phyloP scores from a whole-genome alignment of 2,329 filamentous ascomycete genomes.

The Lojkania enalia region DNA sequence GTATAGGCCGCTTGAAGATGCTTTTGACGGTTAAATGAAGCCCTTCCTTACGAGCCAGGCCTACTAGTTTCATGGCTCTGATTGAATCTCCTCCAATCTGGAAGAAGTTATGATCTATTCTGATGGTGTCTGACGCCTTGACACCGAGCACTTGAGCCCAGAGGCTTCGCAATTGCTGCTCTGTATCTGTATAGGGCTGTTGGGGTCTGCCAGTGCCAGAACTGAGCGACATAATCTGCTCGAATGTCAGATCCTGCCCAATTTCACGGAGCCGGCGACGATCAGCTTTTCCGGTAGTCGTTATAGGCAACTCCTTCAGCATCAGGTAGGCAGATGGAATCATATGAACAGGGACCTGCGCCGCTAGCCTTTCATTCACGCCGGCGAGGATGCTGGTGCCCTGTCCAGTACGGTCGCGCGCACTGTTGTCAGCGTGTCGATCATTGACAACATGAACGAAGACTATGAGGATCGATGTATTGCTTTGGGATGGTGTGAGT shows the following conservation, averaged over 20 bases:
- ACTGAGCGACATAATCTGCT: background rate
- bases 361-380: background rate
- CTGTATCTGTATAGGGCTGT: background rate
- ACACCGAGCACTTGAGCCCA: background rate
- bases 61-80: conserved; percentile 3
- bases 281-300: background rate
- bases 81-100: conserved; percentile 3
- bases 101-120: conserved; percentile 6
- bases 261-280: background rate
- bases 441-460: conserved; percentile 6
- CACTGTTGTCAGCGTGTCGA: conserved; percentile 5
- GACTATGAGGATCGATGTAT: conserved; percentile 3
- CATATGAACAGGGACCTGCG: background rate
- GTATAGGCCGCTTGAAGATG: background rate
- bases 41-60: conserved; percentile 1
- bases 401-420: background rate
- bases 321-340: background rate
- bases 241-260: background rate
- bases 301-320: background rate
- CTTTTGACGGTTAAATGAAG: background rate
- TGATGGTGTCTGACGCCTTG: background rate
- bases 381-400: background rate
- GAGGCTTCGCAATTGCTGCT: conserved; percentile 1
- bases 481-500: background rate
- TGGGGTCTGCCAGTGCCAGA: background rate